Percentiles rank a stretch among this genome's conserved stretches.
Conservation (phyloP, 2,329 filamentous ascomycete genomes). For the Thelonectria olida region DNA sequence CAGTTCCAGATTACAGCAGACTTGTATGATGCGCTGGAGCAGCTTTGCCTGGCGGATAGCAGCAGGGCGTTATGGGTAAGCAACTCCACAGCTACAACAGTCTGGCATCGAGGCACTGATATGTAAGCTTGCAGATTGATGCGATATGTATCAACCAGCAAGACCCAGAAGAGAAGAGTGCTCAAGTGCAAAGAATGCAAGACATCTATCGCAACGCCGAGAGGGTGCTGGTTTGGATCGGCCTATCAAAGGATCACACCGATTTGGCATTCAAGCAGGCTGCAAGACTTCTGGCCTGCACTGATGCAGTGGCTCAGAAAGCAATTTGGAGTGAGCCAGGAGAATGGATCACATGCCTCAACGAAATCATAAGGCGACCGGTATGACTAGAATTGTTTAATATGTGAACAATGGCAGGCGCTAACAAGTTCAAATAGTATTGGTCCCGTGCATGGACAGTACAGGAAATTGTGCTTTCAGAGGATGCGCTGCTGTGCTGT, state of each 20-base stretch:
- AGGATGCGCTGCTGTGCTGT: conserved; percentile 3
- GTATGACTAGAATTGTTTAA: neutral
- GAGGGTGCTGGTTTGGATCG: conserved; percentile 20
- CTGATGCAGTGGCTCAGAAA: neutral
- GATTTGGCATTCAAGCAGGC: conserved; percentile 11
- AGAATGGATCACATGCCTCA: conserved; percentile 15
- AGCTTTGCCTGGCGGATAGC: conserved; percentile 11
- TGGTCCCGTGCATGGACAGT: conserved; percentile 21
- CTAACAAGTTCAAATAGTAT: neutral
- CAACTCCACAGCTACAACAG: neutral
- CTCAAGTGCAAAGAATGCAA: conserved; percentile 39
- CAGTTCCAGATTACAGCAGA: conserved; percentile 14
- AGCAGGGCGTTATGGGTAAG: conserved; percentile 17
- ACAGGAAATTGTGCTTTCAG: conserved; percentile 19
- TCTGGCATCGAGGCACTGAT: neutral
- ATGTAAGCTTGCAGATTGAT: conserved; percentile 27
- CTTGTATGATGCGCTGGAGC: conserved; percentile 12
- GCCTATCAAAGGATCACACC: conserved; percentile 8
- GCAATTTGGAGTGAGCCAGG: conserved; percentile 10
- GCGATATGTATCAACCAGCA: conserved; percentile 41
- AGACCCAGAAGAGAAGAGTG: conserved; percentile 33
- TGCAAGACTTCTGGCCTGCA: neutral
- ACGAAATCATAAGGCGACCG: conserved; percentile 14
- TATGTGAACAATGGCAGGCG: too few relatives aligned
- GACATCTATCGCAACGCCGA: conserved; percentile 32